Conservation (phyloP, 2,329 filamentous ascomycete species). For the Fusarium burgessii region DNA sequence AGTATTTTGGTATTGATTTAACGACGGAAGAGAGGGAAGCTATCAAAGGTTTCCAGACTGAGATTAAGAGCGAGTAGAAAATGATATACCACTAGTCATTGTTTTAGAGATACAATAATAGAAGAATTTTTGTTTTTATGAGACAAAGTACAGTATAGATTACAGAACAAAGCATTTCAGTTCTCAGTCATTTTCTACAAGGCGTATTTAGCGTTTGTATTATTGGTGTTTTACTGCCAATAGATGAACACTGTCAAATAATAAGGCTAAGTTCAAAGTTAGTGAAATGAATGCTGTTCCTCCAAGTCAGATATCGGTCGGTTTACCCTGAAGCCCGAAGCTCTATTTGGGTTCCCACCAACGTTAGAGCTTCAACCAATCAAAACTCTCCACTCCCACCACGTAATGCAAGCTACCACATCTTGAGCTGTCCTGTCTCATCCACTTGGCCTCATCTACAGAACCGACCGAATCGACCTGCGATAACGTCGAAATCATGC, state of each 20-base stretch:
- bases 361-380: conserved; percentile 43
- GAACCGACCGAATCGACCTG: conserved; percentile 34
- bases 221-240: too few relatives aligned
- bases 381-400: conserved; percentile 40
- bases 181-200: background rate
- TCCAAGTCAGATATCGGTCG: background rate
- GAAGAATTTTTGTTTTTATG: background rate
- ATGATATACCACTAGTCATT: conserved; percentile 10
- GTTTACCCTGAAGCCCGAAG: conserved; percentile 29
- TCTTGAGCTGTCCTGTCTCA: conserved; percentile 45
- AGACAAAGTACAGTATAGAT: background rate
- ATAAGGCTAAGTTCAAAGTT: background rate
- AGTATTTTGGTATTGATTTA: conserved; percentile 65
- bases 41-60: conserved; percentile 62
- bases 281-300: background rate
- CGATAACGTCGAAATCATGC: conserved; percentile 50
- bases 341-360: conserved; percentile 21
- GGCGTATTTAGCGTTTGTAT: too few relatives aligned
- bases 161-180: background rate
- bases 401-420: conserved; percentile 44
- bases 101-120: background rate
- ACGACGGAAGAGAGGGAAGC: conserved; percentile 62
- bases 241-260: too few relatives aligned
- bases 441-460: conserved; percentile 44
- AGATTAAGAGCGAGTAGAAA: conserved; percentile 50